A percentile compares a stretch with the other conserved stretches of the same genome.
Evolutionary conservation across 2,329 filamentous ascomycete genomes (phyloP).

Genomic region (Epichloe brachyelytri): DNA sequence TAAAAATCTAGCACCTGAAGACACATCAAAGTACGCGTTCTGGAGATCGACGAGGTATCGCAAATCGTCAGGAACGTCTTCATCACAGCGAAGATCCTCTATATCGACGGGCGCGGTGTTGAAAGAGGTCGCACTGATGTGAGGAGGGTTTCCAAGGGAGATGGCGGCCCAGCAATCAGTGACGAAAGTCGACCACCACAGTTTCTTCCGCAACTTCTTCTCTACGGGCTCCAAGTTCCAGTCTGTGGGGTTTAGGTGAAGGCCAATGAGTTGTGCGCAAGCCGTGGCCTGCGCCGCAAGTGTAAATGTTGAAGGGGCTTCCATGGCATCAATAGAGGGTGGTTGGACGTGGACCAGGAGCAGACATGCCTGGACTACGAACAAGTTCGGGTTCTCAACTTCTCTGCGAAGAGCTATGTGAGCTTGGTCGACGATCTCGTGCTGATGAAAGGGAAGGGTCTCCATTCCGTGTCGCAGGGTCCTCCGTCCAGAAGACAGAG

Average conservation of each 20-base stretch:
- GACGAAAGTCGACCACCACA: constrained; percentile 32
- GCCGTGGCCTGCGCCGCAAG: constrained; percentile 29
- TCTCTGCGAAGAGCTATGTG: constrained; percentile 30
- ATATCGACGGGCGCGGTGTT: constrained; percentile 25
- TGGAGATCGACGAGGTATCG: constrained; percentile 21
- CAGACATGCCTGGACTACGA: constrained; percentile 32
- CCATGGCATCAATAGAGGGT: constrained; percentile 31
- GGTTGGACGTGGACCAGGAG: constrained; percentile 32
- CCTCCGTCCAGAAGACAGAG: constrained; percentile 10
- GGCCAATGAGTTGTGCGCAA: constrained; percentile 31
- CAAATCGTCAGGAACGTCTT: constrained; percentile 25
- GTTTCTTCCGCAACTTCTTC: constrained; percentile 27
- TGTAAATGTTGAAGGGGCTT: constrained; percentile 32
- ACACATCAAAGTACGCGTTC: constrained; percentile 19
- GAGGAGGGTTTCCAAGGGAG: constrained; percentile 33
- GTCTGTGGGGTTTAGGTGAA: constrained; percentile 28
- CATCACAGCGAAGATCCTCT: constrained; percentile 30
- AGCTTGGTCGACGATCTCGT: constrained; percentile 27
- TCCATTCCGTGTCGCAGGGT: neutral
- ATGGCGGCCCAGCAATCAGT: constrained; percentile 32
- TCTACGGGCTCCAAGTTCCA: constrained; percentile 32
- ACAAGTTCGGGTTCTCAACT: constrained; percentile 32
- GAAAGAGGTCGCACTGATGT: constrained; percentile 27
- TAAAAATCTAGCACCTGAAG: constrained; percentile 25
- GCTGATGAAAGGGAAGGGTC: constrained; percentile 23